Base-by-base conservation (phyloP, 129 eudicot species). In the Lonicera japonica region DNA sequence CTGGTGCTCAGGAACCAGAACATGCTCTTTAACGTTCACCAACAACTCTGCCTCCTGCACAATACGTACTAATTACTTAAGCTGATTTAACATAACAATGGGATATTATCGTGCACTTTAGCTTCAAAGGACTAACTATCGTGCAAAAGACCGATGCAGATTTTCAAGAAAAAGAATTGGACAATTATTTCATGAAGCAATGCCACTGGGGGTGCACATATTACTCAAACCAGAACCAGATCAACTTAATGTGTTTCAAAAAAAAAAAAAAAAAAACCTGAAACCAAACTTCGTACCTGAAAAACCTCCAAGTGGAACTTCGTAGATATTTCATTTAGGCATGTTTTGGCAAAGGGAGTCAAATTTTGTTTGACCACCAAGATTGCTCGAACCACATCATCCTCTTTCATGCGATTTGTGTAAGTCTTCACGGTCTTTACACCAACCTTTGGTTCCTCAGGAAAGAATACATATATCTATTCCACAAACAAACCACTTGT, bases 391-490 rank as follows among this genome's bases (percentile, higher is more conserved):
- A 77, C 62, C 24, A 91, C 98, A 72, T 79, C 77, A 60, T 91
- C 98, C 17, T 79, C 69, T 72, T 91, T 85, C 98, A 91, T 91
- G 21, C 94, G 90, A 45, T 78, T 70, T 23, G 82, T 78, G 45
- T 87, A 91, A 39, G 77, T 80, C 80, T 84, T 84, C 70, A 91
- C 75, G 0, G 88, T 82, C 79, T 87, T 84, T 5, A 87, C 96
- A 68, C 98, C 98, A 75, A 91, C 96, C 80, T 91, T 91, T 66
- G 78, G 68, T 54, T 87, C 96, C 55, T 91, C 98, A 3, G 96
- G 98, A 72, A 79, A 91, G 83, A 91, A 91, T 16, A 87, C 81
- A 53, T 84, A 91, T 46, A 91, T 87, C 98, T 91, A 78, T 54
- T 43, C 2, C 66, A 48, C 39, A 58, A 51, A 43, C 2, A 18